Evolutionary conservation across 306 rosid species (phyloP).

Genomic region (Pterocarpus santalinus): DNA sequence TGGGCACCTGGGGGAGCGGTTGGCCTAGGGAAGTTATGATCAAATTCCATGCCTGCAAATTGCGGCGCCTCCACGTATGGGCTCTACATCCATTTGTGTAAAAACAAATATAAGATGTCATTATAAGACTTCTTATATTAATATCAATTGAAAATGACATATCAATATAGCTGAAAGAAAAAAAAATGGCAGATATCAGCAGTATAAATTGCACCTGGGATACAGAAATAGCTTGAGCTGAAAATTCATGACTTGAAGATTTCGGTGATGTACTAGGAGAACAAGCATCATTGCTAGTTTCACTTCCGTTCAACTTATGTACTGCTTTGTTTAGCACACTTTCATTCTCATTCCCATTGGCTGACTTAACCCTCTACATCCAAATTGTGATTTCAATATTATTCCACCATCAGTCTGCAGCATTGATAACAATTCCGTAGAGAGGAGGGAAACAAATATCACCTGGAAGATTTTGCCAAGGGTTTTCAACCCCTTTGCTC

Average conservation of each 20-base stretch:
- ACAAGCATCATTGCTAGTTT: conserved; percentile 56
- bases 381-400: conserved; percentile 43
- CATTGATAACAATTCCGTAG: conserved; percentile 27
- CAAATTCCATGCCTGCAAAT: conserved; percentile 62
- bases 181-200: not conserved
- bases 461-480: conserved; percentile 99
- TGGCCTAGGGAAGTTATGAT: conserved; percentile 76
- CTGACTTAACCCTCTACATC: conserved; percentile 76
- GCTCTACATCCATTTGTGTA: conserved; percentile 59
- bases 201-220: conserved; percentile 60
- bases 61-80: conserved; percentile 92
- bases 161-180: not conserved
- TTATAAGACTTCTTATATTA: not conserved
- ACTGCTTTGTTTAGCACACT: conserved; percentile 48
- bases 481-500: conserved; percentile 96
- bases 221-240: conserved; percentile 51
- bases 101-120: conserved; percentile 20
- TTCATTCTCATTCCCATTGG: conserved; percentile 71
- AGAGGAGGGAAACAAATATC: conserved; percentile 39
- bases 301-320: conserved; percentile 83
- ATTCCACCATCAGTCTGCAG: conserved; percentile 41
- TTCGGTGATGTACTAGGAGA: conserved; percentile 69
- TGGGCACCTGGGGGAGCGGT: conserved; percentile 96
- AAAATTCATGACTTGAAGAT: conserved; percentile 56
- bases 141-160: not conserved